A percentile compares a stretch with the other conserved stretches of the same genome.
phyloP scores from a whole-genome alignment of 2,329 filamentous ascomycete species.

The Cadophora malorum region DNA sequence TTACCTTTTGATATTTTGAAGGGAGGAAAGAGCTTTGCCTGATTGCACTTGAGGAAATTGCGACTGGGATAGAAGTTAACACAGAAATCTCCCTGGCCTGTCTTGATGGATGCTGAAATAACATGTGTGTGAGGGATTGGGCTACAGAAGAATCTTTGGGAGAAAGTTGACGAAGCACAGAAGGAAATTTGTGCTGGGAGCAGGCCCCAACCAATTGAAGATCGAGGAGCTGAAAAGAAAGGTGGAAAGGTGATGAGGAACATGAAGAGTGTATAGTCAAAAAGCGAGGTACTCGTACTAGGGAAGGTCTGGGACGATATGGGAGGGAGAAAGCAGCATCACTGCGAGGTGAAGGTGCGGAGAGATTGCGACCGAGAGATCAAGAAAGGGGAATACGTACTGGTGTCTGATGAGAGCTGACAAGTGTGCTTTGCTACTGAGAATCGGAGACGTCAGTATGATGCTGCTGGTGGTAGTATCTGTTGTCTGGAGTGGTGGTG shows the following conservation, averaged over 20 bases:
- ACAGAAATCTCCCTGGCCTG: background rate
- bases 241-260: no score
- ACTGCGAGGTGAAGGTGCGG: slow-evolving; percentile 2
- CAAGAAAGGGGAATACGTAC: background rate
- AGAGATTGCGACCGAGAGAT: background rate
- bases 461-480: background rate
- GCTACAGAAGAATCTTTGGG: background rate
- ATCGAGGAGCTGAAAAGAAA: background rate
- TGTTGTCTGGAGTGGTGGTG: background rate
- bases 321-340: background rate
- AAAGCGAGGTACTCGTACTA: background rate
- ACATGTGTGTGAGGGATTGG: background rate
- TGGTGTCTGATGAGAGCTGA: background rate
- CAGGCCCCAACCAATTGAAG: slow-evolving; percentile 1
- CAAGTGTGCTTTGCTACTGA: background rate
- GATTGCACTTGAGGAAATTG: background rate
- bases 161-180: background rate
- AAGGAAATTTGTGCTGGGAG: background rate
- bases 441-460: background rate
- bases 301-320: background rate
- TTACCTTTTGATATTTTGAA: background rate
- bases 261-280: background rate
- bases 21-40: background rate
- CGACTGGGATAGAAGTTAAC: background rate
- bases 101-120: background rate